These are phyloP conservation scores for Aspergillus awamori DNA, from an alignment of 2,329 filamentous ascomycete genomes.

Conservation along the genomic window DNA sequence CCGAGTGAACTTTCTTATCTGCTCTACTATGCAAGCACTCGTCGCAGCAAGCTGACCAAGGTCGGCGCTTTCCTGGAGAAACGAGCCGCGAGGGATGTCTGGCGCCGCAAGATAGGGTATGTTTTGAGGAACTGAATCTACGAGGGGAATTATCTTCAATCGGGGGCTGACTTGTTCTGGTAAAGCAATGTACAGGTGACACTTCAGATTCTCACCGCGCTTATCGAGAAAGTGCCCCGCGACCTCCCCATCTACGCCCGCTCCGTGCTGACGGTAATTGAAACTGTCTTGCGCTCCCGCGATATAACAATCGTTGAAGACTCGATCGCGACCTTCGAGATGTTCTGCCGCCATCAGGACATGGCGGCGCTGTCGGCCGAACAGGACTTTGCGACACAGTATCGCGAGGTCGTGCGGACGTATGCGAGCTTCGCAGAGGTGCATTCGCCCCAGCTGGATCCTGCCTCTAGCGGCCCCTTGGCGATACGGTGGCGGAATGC, in stretches of 20 bases:
- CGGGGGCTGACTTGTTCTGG: constrained; percentile 13
- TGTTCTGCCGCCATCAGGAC: constrained; percentile 87
- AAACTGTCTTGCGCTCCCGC: constrained; percentile 77
- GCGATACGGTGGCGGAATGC: constrained; percentile 76
- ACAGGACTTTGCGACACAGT: constrained; percentile 78
- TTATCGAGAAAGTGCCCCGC: constrained; percentile 90
- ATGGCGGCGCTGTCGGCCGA: constrained; percentile 82
- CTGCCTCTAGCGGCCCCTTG: constrained; percentile 68
- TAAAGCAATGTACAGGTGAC: constrained; percentile 88
- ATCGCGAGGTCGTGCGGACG: constrained; percentile 75
- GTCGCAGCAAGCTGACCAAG: constrained; percentile 93
- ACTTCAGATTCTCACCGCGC: constrained; percentile 83
- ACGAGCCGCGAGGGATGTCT: constrained; percentile 89
- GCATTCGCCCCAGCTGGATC: constrained; percentile 51
- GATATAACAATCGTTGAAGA: constrained; percentile 94
- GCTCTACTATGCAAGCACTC: constrained; percentile 93
- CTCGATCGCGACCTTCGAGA: constrained; percentile 80
- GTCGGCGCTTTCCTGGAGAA: constrained; percentile 93
- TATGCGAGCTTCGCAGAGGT: constrained; percentile 82
- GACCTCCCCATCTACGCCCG: constrained; percentile 87
- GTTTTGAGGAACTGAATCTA: constrained; percentile 31
- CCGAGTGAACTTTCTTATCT: constrained; percentile 96
- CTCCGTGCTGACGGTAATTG: constrained; percentile 81
- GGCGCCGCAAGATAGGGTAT: constrained; percentile 83
- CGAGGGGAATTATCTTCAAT: background rate